Base-by-base conservation (phyloP, 805 yeast species). In the Cyberlindnera petersonii region DNA sequence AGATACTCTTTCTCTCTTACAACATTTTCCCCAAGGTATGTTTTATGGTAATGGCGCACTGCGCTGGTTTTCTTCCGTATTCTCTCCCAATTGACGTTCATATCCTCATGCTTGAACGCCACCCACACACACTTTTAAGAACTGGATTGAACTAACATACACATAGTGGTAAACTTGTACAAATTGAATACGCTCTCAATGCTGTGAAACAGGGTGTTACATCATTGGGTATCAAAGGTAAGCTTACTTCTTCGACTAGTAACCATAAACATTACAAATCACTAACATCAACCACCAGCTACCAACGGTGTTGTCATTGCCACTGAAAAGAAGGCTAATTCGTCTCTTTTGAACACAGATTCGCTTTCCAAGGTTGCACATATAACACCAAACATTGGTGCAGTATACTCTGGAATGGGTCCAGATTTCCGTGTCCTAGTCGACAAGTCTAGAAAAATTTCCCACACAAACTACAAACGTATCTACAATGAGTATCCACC, bases 171-270 rank as follows among this genome's bases (percentile, higher is more conserved):
- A 93, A 93, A 71, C 77, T 93, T 50, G 96, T 89, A 35, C 99
- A 93, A 69, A 93, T 93, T 55, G 98, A 93, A 63, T 91, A 93
- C 63, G 98, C 99, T 14, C 72, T 93, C 53, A 89, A 91, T 51
- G 98, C 96, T 1, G 98, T 93, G 31, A 93, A 91, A 57, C 96
- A 88, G 60, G 99, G 99, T 62, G 96, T 93, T 36, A 89, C 98
- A 10, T 85, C 98, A 2, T 74, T 93, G 38, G 99, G 98, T 31
- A 91, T 93, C 59, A 78, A 79, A 56, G 40, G 44, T 41, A 23
- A 14, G 44, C 33, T 16, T 3, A 6, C 24, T 16, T 16, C 13
- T 11, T n/a, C n/a, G 11, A 5, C 15, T 20, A n/a, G n/a, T n/a
- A n/a, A n/a, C 24, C 31, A 5, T 8, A 19, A 24, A 6, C 11